These are phyloP conservation scores for Fusarium guadeloupense DNA, from an alignment of 2,329 filamentous ascomycete genomes.

Conservation along the genomic window DNA sequence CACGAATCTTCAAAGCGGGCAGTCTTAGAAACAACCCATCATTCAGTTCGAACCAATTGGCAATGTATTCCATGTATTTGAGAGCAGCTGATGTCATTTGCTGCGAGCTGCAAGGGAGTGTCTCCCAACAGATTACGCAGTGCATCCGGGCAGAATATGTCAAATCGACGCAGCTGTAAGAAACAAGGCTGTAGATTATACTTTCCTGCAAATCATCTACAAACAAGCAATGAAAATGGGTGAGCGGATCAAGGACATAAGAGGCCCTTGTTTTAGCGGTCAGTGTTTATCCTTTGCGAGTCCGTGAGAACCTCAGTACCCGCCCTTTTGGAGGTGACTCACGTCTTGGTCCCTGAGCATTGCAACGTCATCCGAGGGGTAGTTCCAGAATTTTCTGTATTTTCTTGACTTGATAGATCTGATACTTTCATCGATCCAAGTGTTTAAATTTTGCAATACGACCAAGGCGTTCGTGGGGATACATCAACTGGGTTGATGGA, in stretches of 20 bases:
- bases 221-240: neutral
- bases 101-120: slow-evolving; percentile 18
- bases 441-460: neutral
- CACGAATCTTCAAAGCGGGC: neutral
- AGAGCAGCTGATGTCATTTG: neutral
- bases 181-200: neutral
- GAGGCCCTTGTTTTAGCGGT: neutral
- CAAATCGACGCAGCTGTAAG: neutral
- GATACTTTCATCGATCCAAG: too few relatives aligned
- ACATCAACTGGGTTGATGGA: slow-evolving; percentile 1
- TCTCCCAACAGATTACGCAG: neutral
- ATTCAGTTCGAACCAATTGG: neutral
- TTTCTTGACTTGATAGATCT: neutral
- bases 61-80: too few relatives aligned
- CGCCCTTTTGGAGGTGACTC: slow-evolving; percentile 22
- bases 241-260: neutral
- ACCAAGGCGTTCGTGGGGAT: slow-evolving; percentile 4
- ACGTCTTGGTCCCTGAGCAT: slow-evolving; percentile 21
- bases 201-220: neutral
- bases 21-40: neutral
- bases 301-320: slow-evolving; percentile 21
- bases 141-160: neutral
- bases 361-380: neutral
- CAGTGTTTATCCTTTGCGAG: slow-evolving; percentile 8
- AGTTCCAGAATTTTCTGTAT: neutral